Conservation (phyloP, 306 rosid genomes). For the Vigna angularis region DNA sequence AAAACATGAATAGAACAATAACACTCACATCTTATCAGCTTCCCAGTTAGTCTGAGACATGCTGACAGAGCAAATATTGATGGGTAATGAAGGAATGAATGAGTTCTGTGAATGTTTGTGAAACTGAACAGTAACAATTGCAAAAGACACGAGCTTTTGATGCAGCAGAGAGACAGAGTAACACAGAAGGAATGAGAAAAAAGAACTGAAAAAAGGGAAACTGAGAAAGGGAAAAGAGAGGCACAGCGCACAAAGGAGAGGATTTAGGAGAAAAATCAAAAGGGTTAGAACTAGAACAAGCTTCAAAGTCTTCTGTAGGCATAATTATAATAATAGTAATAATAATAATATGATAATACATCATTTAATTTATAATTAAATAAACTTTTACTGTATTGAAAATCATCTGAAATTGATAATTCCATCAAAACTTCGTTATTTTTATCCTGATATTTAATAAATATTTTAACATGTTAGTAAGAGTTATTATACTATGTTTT, state of each 20-base stretch:
- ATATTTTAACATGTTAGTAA: too few relatives aligned
- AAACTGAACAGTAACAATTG: conserved; percentile 48
- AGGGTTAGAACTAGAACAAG: conserved; percentile 46
- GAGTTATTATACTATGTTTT: too few relatives aligned
- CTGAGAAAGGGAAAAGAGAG: conserved; percentile 42
- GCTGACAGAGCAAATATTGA: conserved; percentile 45
- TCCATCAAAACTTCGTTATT: too few relatives aligned
- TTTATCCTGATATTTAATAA: too few relatives aligned
- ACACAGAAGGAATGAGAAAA: conserved; percentile 28
- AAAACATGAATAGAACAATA: neutral
- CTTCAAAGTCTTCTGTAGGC: conserved; percentile 45
- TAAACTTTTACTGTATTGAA: too few relatives aligned
- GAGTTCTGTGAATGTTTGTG: conserved; percentile 38
- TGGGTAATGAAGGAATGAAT: conserved; percentile 39
- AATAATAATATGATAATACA: too few relatives aligned
- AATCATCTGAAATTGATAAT: too few relatives aligned
- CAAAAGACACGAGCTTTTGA: conserved; percentile 41
- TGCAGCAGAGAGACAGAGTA: conserved; percentile 36
- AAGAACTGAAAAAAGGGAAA: conserved; percentile 29
- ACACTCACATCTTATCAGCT: conserved; percentile 97
- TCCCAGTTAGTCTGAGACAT: conserved; percentile 99
- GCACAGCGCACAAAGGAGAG: neutral
- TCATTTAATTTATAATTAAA: too few relatives aligned
- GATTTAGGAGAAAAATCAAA: conserved; percentile 39
- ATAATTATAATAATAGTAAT: conserved; percentile 28